These are phyloP conservation scores for Taphrina pruni DNA, from an alignment of 1,139 yeast genomes.

Conservation along the genomic window DNA sequence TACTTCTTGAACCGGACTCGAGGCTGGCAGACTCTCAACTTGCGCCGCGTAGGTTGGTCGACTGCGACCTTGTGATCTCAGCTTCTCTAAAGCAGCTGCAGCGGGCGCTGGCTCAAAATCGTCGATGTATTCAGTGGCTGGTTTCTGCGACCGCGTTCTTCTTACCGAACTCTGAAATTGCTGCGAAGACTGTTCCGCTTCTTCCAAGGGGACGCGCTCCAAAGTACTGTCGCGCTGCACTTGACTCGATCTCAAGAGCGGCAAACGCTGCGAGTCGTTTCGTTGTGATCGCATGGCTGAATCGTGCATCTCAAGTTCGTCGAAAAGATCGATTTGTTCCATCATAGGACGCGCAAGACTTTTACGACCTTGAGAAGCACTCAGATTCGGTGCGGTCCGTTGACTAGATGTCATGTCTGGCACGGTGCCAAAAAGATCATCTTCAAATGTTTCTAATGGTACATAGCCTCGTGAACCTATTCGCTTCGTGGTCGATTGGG, in stretches of 20 bases:
- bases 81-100: constrained; percentile 21
- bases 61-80: constrained; percentile 4
- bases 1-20: background rate
- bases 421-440: constrained; percentile 22
- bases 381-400: background rate
- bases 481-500: background rate
- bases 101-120: constrained; percentile 25
- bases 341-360: constrained; percentile 2
- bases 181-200: background rate
- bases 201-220: background rate
- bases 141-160: background rate
- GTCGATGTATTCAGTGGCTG: background rate
- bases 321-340: constrained; percentile 1
- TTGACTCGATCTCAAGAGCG: background rate
- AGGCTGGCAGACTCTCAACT: background rate
- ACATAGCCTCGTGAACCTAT: constrained; percentile 9
- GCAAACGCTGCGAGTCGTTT: constrained; percentile 1
- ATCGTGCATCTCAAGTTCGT: background rate
- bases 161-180: background rate
- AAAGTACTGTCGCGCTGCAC: background rate
- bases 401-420: constrained; percentile 8
- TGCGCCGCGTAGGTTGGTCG: background rate
- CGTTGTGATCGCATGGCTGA: background rate
- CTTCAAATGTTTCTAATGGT: constrained; percentile 13
- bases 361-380: background rate